These are phyloP conservation scores for Colletotrichum sp. DNA, from an alignment of 2,329 filamentous ascomycete species.

Conservation along the genomic window DNA sequence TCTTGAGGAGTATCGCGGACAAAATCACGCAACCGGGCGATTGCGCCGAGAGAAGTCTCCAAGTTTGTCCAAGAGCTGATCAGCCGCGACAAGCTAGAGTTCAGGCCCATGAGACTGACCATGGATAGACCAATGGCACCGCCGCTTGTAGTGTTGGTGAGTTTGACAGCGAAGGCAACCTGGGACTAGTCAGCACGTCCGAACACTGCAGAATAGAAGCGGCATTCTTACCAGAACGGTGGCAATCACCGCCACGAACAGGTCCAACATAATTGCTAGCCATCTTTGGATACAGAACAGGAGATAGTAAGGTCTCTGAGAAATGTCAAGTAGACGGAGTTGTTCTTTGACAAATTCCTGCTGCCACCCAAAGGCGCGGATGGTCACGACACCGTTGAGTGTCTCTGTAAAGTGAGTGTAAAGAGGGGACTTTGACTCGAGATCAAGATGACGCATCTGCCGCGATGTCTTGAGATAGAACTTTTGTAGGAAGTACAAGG, in stretches of 20 bases:
- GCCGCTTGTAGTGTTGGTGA: neutral
- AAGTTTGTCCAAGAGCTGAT: constrained; percentile 36
- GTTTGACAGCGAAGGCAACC: constrained; percentile 40
- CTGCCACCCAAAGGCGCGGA: constrained; percentile 62
- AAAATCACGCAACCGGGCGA: constrained; percentile 32
- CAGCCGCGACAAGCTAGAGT: constrained; percentile 32
- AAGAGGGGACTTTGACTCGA: constrained; percentile 45
- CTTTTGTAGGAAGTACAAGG: constrained; percentile 35
- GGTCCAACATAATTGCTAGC: constrained; percentile 56
- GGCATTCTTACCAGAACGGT: constrained; percentile 41
- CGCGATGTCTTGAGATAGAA: constrained; percentile 48
- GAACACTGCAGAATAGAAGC: neutral
- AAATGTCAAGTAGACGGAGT: constrained; percentile 53
- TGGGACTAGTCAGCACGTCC: neutral
- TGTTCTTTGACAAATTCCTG: constrained; percentile 46
- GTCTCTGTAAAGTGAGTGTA: constrained; percentile 48
- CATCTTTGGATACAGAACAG: constrained; percentile 63
- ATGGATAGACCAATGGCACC: constrained; percentile 27
- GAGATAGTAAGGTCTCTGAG: constrained; percentile 63
- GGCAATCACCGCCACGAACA: constrained; percentile 51
- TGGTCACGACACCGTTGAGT: constrained; percentile 49
- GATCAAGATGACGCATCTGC: constrained; percentile 45
- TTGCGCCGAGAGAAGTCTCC: constrained; percentile 31
- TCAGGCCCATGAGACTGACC: constrained; percentile 36
- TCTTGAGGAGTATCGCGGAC: constrained; percentile 29